Conservation (phyloP, 495 filamentous ascomycete species). For the Penicillium daleae region DNA sequence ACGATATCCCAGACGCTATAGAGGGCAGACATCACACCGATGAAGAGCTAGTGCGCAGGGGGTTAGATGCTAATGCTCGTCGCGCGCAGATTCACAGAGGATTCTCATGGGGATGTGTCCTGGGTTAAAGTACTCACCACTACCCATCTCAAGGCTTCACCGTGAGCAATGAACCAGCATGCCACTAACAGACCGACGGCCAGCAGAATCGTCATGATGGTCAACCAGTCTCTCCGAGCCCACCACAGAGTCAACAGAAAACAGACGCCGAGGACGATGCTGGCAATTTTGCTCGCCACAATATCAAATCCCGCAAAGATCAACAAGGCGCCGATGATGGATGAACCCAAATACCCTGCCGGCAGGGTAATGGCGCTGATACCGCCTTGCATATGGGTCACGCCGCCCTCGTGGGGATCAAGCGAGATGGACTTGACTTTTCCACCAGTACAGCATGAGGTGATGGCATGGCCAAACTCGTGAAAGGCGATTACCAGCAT, state of each 20-base stretch:
- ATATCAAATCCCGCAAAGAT: constrained; percentile 83
- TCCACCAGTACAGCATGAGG: constrained; percentile 72
- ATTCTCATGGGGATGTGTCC: no score
- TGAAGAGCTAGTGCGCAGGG: constrained; percentile 59
- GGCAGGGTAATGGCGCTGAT: constrained; percentile 72
- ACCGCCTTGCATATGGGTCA: constrained; percentile 81
- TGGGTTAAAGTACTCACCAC: constrained; percentile 48
- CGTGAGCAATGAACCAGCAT: constrained; percentile 80
- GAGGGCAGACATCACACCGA: constrained; percentile 76
- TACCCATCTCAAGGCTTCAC: constrained; percentile 71
- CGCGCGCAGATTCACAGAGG: no score
- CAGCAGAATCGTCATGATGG: constrained; percentile 66
- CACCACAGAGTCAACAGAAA: constrained; percentile 81
- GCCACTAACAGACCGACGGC: constrained; percentile 72
- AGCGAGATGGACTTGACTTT: constrained; percentile 72
- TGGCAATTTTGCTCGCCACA: constrained; percentile 76
- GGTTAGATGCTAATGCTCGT: not conserved
- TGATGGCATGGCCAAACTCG: constrained; percentile 79
- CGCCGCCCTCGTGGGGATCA: constrained; percentile 72
- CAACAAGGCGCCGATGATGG: constrained; percentile 73
- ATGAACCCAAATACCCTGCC: constrained; percentile 76
- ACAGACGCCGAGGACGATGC: constrained; percentile 70
- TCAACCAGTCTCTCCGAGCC: constrained; percentile 77
- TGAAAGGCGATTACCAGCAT: constrained; percentile 88
- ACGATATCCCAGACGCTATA: constrained; percentile 88